Percentiles rank a stretch among this genome's conserved stretches.
Evolutionary conservation across 1,139 yeast genomes (phyloP).

Genomic region (Hanseniaspora sp.): DNA sequence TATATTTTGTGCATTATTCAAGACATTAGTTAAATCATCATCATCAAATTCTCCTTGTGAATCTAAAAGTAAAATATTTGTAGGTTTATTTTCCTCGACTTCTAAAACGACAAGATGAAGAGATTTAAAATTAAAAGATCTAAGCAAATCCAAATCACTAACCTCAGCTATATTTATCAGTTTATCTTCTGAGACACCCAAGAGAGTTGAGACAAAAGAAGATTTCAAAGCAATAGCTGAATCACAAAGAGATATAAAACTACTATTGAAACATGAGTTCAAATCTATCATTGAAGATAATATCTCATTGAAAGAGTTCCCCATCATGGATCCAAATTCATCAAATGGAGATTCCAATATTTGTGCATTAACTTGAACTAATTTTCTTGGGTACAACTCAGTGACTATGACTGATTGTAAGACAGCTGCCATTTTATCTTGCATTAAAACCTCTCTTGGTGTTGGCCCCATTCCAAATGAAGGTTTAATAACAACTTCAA

Average conservation of each 20-base stretch:
- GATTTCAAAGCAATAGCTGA: conserved; percentile 62
- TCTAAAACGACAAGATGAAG: conserved; percentile 59
- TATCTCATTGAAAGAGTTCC: conserved; percentile 16
- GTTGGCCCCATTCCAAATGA: conserved; percentile 53
- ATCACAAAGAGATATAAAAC: conserved; percentile 62
- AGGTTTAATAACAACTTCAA: conserved; percentile 77
- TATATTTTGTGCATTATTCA: conserved; percentile 24
- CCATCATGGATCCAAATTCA: conserved; percentile 29
- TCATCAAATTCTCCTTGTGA: conserved; percentile 62
- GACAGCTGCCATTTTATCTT: conserved; percentile 55
- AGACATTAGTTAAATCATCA: conserved; percentile 40
- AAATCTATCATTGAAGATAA: conserved; percentile 42
- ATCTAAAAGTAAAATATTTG: conserved; percentile 53
- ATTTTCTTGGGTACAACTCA: conserved; percentile 67
- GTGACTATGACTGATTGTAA: conserved; percentile 52
- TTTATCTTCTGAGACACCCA: conserved; percentile 32
- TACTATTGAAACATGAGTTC: conserved; percentile 60
- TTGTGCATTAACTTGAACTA: conserved; percentile 81
- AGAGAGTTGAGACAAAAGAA: conserved; percentile 48
- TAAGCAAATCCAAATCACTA: conserved; percentile 30
- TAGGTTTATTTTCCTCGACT: conserved; percentile 40
- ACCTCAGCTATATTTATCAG: conserved; percentile 38
- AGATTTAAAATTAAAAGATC: conserved; percentile 35
- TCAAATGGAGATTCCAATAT: conserved; percentile 43
- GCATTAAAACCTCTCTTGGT: conserved; percentile 69